These are phyloP conservation scores for Colletotrichum viniferum DNA, from an alignment of 2,329 filamentous ascomycete species.

Conservation along the genomic window DNA sequence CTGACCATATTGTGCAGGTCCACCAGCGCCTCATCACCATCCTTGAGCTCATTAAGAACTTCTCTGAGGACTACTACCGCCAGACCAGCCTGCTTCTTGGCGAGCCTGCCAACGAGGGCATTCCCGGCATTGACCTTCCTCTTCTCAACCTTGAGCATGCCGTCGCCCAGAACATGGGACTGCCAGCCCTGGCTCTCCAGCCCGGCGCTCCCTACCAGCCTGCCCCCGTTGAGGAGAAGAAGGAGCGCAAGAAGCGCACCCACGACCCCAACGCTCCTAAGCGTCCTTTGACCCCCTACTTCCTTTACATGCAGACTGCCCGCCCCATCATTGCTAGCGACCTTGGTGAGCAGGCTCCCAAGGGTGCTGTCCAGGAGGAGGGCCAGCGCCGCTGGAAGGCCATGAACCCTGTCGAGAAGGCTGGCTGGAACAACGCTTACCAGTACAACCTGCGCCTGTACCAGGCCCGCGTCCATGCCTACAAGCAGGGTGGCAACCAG, in stretches of 20 bases:
- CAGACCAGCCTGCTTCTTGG: constrained; percentile 86
- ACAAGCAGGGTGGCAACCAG: constrained; percentile 64
- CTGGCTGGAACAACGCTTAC: constrained; percentile 69
- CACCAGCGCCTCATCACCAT: constrained; percentile 80
- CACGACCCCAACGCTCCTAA: constrained; percentile 95
- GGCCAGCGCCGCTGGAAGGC: constrained; percentile 84
- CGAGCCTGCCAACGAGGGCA: constrained; percentile 57
- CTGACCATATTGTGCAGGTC: constrained; percentile 61
- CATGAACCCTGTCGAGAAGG: constrained; percentile 77
- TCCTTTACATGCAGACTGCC: constrained; percentile 90
- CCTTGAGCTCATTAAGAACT: constrained; percentile 77
- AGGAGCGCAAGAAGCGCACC: constrained; percentile 87
- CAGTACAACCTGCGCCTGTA: constrained; percentile 71
- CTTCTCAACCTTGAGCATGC: constrained; percentile 59
- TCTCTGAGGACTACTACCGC: constrained; percentile 84
- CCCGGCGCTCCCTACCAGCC: constrained; percentile 30
- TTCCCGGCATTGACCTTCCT: constrained; percentile 40
- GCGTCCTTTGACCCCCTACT: constrained; percentile 91
- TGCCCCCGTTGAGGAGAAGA: constrained; percentile 67
- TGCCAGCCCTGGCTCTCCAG: constrained; percentile 26
- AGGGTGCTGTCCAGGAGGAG: constrained; percentile 87
- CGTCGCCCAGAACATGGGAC: constrained; percentile 50
- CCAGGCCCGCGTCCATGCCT: constrained; percentile 68
- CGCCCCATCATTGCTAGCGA: constrained; percentile 82
- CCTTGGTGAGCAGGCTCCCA: constrained; percentile 75